These are phyloP conservation scores for Arabidopsis hybrid DNA, from an alignment of 441 rosid genomes.

Conservation along the genomic window DNA sequence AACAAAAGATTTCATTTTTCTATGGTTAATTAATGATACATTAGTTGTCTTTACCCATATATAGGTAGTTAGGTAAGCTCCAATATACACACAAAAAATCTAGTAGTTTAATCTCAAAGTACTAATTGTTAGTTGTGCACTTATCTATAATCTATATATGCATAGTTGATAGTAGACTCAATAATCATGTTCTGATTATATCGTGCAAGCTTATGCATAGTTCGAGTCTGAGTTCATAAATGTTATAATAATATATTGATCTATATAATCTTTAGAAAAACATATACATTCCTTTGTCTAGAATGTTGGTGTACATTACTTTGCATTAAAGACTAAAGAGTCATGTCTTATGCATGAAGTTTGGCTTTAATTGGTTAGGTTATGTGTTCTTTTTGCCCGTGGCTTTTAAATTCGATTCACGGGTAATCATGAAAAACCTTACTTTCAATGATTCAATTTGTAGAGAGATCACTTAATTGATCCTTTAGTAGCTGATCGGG, in stretches of 20 bases:
- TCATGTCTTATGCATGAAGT: conserved; percentile 49
- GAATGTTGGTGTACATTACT: conserved; percentile 33
- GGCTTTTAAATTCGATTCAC: conserved; percentile 39
- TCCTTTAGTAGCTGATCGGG: too few species aligned
- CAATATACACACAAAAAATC: neutral
- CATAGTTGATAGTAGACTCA: conserved; percentile 24
- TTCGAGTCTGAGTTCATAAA: neutral
- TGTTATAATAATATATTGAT: neutral
- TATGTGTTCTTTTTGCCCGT: conserved; percentile 33
- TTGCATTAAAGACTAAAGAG: conserved; percentile 42
- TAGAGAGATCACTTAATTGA: conserved; percentile 7
- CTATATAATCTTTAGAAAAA: conserved; percentile 25
- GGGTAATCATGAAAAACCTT: conserved; percentile 43
- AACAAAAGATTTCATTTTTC: conserved; percentile 17
- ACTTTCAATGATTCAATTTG: conserved; percentile 2
- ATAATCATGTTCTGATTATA: neutral
- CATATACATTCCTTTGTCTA: conserved; percentile 44
- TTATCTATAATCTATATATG: neutral
- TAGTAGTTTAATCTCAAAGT: conserved; percentile 17
- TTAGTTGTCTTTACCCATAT: neutral
- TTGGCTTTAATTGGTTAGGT: conserved; percentile 44
- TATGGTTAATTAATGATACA: neutral
- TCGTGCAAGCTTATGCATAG: conserved; percentile 21
- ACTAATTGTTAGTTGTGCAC: neutral
- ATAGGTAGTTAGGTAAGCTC: conserved; percentile 30